phyloP scores from a whole-genome alignment of 2,329 filamentous ascomycete genomes.

The Plenodomus tracheiphilus region DNA sequence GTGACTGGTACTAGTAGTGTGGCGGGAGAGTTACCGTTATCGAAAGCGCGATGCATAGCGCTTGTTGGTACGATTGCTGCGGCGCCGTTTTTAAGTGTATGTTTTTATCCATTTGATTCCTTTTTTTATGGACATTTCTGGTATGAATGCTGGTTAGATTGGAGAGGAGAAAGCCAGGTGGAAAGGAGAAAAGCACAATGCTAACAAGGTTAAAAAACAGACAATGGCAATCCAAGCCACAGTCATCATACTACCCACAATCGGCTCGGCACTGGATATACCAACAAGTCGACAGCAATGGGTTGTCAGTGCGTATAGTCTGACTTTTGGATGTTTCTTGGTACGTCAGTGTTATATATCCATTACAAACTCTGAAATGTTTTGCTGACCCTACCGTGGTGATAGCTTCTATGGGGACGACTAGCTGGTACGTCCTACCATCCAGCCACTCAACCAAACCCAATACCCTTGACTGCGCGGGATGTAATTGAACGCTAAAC shows the following conservation, averaged over 20 bases:
- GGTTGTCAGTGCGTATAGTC: conserved; percentile 67
- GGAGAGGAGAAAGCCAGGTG: no score
- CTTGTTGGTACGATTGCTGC: conserved; percentile 31
- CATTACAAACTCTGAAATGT: neutral
- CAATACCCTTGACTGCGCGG: no score
- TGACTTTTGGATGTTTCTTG: conserved; percentile 69
- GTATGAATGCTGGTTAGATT: no score
- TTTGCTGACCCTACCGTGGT: conserved; percentile 5
- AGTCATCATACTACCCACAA: conserved; percentile 66
- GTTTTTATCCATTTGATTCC: no score
- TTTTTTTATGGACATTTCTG: no score
- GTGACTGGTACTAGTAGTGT: conserved; percentile 4
- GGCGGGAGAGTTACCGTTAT: conserved; percentile 28
- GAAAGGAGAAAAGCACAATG: no score
- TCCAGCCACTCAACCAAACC: no score
- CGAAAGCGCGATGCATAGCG: conserved; percentile 34
- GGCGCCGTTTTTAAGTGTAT: conserved; percentile 39
- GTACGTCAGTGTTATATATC: conserved; percentile 8
- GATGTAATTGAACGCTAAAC: no score
- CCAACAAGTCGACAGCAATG: conserved; percentile 65
- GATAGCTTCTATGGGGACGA: conserved; percentile 65
- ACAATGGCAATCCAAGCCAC: conserved; percentile 62
- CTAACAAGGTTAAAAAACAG: no score
- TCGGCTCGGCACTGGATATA: conserved; percentile 59
- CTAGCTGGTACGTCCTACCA: conserved; percentile 51